Conservation (phyloP, 306 rosid genomes). For the Prunus mongolica region DNA sequence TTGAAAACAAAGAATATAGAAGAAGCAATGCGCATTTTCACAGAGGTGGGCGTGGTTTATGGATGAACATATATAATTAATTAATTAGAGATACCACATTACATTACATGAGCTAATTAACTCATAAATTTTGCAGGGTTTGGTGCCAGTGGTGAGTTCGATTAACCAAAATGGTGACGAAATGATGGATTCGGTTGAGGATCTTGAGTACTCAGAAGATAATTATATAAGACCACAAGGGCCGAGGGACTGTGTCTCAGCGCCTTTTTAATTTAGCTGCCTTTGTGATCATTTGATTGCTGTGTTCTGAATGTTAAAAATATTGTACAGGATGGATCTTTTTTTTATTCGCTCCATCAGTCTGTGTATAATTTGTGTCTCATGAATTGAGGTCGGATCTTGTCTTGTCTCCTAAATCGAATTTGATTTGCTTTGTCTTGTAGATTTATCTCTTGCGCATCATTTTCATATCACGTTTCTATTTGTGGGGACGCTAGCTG, state of each 20-base stretch:
- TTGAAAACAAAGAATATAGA: slow-evolving; percentile 45
- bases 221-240: not conserved
- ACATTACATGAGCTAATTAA: no score
- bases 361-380: not conserved
- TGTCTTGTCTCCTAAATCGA: no score
- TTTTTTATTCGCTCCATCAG: not conserved
- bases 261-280: slow-evolving; percentile 41
- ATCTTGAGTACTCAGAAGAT: no score
- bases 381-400: no score
- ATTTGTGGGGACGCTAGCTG: no score
- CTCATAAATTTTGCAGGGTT: slow-evolving; percentile 38
- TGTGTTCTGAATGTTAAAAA: slow-evolving; percentile 30
- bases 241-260: slow-evolving; percentile 43
- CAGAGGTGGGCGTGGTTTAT: slow-evolving; percentile 32
- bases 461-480: no score
- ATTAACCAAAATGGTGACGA: slow-evolving; percentile 16
- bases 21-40: slow-evolving; percentile 63
- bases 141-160: slow-evolving; percentile 44
- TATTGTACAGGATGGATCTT: not conserved
- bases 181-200: slow-evolving; percentile 1
- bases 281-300: not conserved
- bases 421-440: no score
- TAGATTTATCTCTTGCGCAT: no score
- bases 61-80: not conserved
- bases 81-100: not conserved